Evolutionary conservation across 2,329 filamentous ascomycete species (phyloP), one percentile per base, ranked within the genome.

Genomic region (Magnaporthiopsis poae): DNA sequence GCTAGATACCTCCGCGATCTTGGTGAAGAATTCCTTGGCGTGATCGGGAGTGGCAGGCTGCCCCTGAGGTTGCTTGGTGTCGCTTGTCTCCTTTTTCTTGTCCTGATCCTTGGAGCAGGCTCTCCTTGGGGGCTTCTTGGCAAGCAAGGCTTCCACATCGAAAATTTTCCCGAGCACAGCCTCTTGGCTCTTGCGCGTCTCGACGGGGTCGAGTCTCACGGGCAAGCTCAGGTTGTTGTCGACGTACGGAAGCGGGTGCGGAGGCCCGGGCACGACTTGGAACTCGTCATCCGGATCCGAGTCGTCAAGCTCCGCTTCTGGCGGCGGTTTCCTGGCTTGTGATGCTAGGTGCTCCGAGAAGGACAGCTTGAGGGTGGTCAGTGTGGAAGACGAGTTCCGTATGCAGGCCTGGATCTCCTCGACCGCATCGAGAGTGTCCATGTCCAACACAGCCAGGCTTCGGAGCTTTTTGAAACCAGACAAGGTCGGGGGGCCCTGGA

Each of bases 211-310:
- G 0, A 74, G 75, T 68, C 80, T 83, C 13, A 79, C 78, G 3
- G 81, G 77, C 1, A 76, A 78, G 65, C 73, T 79, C 18, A 75
- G 71, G 52, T 81, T 80, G 36, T 70, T 69, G 61, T 77, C 75
- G 63, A 69, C 72, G 9, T 71, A 72, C 31, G 71, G 66, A 0
- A 71, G 67, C 62, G 74, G 70, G 35, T 65, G 64, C 18, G 64
- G 33, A 9, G 60, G 64, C n/a, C 64, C 64, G 0, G 80, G 78
- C 7, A 79, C 72, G 11, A 80, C 77, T 65, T 83, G 79, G 67
- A 85, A 83, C 18, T 86, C 84, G 66, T 86, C 82, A 56, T 87
- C 82, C 35, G 79, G 74, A 68, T 87, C 82, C 7, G 84, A 75
- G 36, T 76, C 75, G 52, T 79, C 77, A 0, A 75, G 72, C 61